A percentile compares a stretch with the other conserved stretches of the same genome.
phyloP scores from a whole-genome alignment of 2,329 filamentous ascomycete species.

The Pestalotiopsis sp. region DNA sequence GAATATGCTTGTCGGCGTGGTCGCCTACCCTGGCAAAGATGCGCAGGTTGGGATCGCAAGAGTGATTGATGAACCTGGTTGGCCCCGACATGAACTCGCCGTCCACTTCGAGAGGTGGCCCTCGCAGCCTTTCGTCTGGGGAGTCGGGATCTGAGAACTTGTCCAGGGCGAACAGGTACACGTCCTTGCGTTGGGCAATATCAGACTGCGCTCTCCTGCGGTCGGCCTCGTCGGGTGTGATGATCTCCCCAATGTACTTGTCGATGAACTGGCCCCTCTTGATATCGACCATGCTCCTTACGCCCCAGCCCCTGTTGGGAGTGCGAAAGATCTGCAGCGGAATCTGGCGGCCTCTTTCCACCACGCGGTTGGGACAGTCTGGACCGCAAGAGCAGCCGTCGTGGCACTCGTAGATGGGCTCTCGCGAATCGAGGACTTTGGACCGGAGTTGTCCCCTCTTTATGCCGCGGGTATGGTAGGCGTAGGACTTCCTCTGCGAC shows the following conservation, averaged over 20 bases:
- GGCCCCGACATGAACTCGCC: slow-evolving; percentile 80
- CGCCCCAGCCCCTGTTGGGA: slow-evolving; percentile 72
- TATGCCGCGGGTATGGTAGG: slow-evolving; percentile 62
- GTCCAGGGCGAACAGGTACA: slow-evolving; percentile 81
- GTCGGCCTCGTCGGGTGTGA: slow-evolving; percentile 66
- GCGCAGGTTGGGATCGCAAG: slow-evolving; percentile 76
- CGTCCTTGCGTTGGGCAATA: slow-evolving; percentile 66
- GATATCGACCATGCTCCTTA: slow-evolving; percentile 66
- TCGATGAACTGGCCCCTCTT: slow-evolving; percentile 78
- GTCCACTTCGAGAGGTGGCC: slow-evolving; percentile 62
- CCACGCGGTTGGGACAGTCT: slow-evolving; percentile 73
- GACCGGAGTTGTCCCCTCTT: slow-evolving; percentile 56
- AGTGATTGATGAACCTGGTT: slow-evolving; percentile 83
- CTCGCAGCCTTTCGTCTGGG: slow-evolving; percentile 57
- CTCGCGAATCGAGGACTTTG: slow-evolving; percentile 53
- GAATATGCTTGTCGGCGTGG: slow-evolving; percentile 72
- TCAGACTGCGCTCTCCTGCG: slow-evolving; percentile 60
- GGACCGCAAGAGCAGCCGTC: slow-evolving; percentile 66
- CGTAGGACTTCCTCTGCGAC: slow-evolving; percentile 49
- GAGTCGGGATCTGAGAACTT: slow-evolving; percentile 69
- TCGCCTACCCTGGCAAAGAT: slow-evolving; percentile 82
- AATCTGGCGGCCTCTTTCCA: slow-evolving; percentile 72
- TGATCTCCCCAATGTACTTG: slow-evolving; percentile 74
- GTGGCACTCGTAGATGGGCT: slow-evolving; percentile 82
- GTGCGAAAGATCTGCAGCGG: slow-evolving; percentile 80